Percentiles rank a stretch among this genome's conserved stretches.
These are phyloP conservation scores for Conticribra weissflogii DNA, from an alignment of 108 stramenopile genomes.

Conservation along the genomic window DNA sequence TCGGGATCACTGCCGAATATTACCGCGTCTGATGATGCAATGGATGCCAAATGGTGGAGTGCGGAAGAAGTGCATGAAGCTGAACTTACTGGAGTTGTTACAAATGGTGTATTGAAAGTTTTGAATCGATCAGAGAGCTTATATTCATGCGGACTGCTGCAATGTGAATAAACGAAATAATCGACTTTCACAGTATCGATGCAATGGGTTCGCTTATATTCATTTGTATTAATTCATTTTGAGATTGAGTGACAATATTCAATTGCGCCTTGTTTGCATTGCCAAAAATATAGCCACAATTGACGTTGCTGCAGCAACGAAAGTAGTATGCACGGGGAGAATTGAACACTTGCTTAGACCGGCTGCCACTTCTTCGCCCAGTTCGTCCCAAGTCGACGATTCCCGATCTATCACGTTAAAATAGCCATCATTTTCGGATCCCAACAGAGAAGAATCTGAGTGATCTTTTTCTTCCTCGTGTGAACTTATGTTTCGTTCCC, in stretches of 20 bases:
- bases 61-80: conserved; percentile 35
- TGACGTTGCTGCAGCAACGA: neutral
- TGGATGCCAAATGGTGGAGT: conserved; percentile 49
- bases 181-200: neutral
- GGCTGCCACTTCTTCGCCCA: neutral
- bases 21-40: conserved; percentile 50
- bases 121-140: conserved; percentile 40
- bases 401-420: conserved; percentile 10
- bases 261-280: neutral
- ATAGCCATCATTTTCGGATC: conserved; percentile 29
- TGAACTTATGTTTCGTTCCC: no score
- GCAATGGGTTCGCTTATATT: no score
- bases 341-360: neutral
- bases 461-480: conserved; percentile 1
- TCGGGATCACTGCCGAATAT: conserved; percentile 27
- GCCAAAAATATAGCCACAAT: neutral
- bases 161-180: conserved; percentile 23
- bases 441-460: neutral
- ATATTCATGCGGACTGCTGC: conserved; percentile 27
- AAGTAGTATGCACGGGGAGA: neutral
- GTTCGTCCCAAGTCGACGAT: conserved; percentile 5
- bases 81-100: conserved; percentile 27
- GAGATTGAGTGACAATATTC: no score
- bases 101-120: conserved; percentile 33
- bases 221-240: no score